These are phyloP conservation scores for Isatis lusitanica DNA, from an alignment of 441 rosid genomes.

Conservation along the genomic window DNA sequence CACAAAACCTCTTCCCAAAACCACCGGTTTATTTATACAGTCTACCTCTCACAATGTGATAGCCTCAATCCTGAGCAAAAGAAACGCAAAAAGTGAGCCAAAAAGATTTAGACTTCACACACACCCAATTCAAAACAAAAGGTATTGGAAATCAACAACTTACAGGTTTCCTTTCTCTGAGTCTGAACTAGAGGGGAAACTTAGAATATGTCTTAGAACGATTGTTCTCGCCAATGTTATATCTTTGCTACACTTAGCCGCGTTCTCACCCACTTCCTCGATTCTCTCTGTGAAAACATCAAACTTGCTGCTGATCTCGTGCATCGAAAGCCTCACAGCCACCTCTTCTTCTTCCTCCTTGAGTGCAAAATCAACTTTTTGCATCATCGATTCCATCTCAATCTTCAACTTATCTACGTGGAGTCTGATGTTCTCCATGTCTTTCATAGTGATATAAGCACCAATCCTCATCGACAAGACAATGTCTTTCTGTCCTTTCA, in stretches of 20 bases:
- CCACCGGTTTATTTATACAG: constrained; percentile 16
- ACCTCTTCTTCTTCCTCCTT: constrained; percentile 47
- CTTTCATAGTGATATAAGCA: constrained; percentile 41
- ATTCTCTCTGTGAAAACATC: constrained; percentile 47
- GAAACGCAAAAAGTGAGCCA: constrained; percentile 3
- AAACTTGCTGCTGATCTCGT: constrained; percentile 57
- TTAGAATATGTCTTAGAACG: constrained; percentile 50
- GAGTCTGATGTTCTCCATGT: constrained; percentile 51
- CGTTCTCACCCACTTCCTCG: constrained; percentile 49
- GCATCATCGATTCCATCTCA: constrained; percentile 49
- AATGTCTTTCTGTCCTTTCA: constrained; percentile 50
- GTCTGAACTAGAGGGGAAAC: constrained; percentile 32
- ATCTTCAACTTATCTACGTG: constrained; percentile 47
- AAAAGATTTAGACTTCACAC: neutral
- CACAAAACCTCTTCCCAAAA: constrained; percentile 12
- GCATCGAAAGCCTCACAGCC: constrained; percentile 55
- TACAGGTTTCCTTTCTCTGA: constrained; percentile 39
- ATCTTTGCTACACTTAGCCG: constrained; percentile 53
- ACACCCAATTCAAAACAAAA: neutral
- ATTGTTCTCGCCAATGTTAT: constrained; percentile 59
- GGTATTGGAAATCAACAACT: neutral
- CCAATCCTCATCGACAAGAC: constrained; percentile 44
- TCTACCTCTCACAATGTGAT: constrained; percentile 29
- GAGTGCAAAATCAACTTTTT: constrained; percentile 47
- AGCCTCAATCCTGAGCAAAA: constrained; percentile 35